Conservation (phyloP, 1,284 basidiomycete genomes). For the Porphyrellus sp. region DNA sequence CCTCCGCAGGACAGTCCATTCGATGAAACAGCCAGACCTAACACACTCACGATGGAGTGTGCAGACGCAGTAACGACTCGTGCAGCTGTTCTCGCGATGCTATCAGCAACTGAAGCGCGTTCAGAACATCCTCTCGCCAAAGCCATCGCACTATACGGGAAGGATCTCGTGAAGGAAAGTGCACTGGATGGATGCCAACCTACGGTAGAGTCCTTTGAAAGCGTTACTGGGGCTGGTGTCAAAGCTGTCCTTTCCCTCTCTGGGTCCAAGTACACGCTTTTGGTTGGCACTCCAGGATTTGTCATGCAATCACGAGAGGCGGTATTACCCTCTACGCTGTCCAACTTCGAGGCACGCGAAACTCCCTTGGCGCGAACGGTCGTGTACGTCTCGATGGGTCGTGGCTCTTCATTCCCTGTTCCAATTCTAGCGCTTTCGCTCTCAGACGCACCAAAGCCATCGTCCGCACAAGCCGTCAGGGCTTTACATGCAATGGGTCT, state of each 20-base stretch:
- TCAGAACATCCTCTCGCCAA: constrained; percentile 97
- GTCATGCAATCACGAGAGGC: constrained; percentile 51
- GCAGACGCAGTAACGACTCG: constrained; percentile 61
- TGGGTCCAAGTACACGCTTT: constrained; percentile 51
- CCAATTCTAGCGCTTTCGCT: constrained; percentile 75
- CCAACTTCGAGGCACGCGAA: constrained; percentile 65
- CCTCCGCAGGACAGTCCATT: constrained; percentile 37
- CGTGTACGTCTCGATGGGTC: constrained; percentile 72
- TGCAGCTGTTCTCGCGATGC: constrained; percentile 71
- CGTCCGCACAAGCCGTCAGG: constrained; percentile 75
- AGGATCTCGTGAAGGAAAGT: constrained; percentile 53
- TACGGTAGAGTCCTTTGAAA: constrained; percentile 72
- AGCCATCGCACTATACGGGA: constrained; percentile 82
- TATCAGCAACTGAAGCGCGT: constrained; percentile 83
- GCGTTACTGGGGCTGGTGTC: constrained; percentile 87
- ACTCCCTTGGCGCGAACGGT: constrained; percentile 75
- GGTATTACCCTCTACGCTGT: constrained; percentile 56
- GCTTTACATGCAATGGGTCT: constrained; percentile 86
- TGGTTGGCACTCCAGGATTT: constrained; percentile 76
- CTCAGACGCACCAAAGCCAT: constrained; percentile 80
- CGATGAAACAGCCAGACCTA: constrained; percentile 36
- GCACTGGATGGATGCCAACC: constrained; percentile 38
- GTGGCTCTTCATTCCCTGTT: constrained; percentile 38
- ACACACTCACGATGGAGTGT: constrained; percentile 48
- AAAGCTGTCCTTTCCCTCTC: constrained; percentile 59